Percentiles rank a stretch among this genome's conserved stretches.
Conservation (phyloP, 140 eudicot genomes). For the Anethum foeniculum region DNA sequence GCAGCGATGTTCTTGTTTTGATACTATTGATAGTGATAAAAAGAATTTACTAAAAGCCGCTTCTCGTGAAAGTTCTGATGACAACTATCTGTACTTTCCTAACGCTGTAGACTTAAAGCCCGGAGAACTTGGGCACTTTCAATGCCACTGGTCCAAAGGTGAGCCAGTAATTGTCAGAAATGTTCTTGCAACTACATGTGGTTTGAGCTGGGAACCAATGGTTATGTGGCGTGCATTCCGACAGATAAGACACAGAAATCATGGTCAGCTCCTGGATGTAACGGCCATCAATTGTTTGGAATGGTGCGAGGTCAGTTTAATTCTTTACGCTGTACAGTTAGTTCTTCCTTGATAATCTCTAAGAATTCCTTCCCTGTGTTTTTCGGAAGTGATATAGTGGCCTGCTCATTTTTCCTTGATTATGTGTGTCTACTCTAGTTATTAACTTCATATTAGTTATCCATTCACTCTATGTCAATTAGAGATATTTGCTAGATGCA, state of each 20-base stretch:
- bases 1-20: conserved; percentile 43
- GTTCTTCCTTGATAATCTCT: background rate
- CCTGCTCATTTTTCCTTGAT: background rate
- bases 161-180: conserved; percentile 76
- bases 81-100: conserved; percentile 61
- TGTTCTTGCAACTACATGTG: conserved; percentile 64
- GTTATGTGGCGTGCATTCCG: conserved; percentile 98
- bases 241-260: conserved; percentile 34
- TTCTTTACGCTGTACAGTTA: background rate
- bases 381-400: background rate
- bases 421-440: background rate
- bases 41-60: conserved; percentile 48
- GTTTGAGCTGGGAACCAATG: conserved; percentile 97
- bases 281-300: conserved; percentile 61
- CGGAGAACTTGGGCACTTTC: conserved; percentile 66
- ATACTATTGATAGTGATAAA: conserved; percentile 8
- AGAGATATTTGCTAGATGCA: background rate
- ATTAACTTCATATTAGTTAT: background rate
- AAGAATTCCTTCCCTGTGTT: background rate
- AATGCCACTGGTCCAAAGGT: conserved; percentile 79
- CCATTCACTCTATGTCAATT: background rate
- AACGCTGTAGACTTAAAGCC: conserved; percentile 37
- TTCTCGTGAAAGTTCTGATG: conserved; percentile 43
- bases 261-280: conserved; percentile 38
- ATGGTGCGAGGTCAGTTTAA: conserved; percentile 66